Percentiles rank a stretch among this genome's conserved stretches.
Conservation (phyloP, 2,329 filamentous ascomycete genomes). For the Fusarium sp. region DNA sequence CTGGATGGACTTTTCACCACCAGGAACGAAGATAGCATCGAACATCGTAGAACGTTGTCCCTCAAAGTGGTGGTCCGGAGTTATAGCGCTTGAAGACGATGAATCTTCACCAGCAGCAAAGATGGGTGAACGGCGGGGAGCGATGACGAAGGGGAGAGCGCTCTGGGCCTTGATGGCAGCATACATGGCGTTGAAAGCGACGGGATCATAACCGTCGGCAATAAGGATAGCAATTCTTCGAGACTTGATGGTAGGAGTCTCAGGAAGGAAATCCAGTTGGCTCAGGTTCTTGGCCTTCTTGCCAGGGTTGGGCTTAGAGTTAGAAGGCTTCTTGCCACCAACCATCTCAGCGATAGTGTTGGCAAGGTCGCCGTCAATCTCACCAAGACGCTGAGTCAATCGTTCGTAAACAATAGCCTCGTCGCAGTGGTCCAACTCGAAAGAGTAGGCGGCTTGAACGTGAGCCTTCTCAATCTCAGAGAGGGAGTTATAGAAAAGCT, state of each 20-base stretch:
- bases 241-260: slow-evolving; percentile 73
- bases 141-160: slow-evolving; percentile 80
- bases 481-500: slow-evolving; percentile 85
- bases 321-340: slow-evolving; percentile 69
- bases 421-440: slow-evolving; percentile 85
- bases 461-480: slow-evolving; percentile 75
- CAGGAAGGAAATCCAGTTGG: slow-evolving; percentile 74
- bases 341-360: slow-evolving; percentile 76
- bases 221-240: slow-evolving; percentile 81
- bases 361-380: slow-evolving; percentile 78
- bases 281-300: slow-evolving; percentile 74
- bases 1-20: slow-evolving; percentile 71
- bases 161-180: slow-evolving; percentile 69
- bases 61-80: slow-evolving; percentile 82
- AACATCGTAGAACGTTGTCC: slow-evolving; percentile 85
- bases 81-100: slow-evolving; percentile 62
- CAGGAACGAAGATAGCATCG: slow-evolving; percentile 81
- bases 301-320: slow-evolving; percentile 71
- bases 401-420: slow-evolving; percentile 80
- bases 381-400: slow-evolving; percentile 73
- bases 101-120: slow-evolving; percentile 69
- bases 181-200: slow-evolving; percentile 73
- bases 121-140: slow-evolving; percentile 72
- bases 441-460: slow-evolving; percentile 76
- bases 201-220: slow-evolving; percentile 78